These are phyloP conservation scores for Fusarium solani-melongenae DNA, from an alignment of 2,329 filamentous ascomycete species.

Conservation along the genomic window DNA sequence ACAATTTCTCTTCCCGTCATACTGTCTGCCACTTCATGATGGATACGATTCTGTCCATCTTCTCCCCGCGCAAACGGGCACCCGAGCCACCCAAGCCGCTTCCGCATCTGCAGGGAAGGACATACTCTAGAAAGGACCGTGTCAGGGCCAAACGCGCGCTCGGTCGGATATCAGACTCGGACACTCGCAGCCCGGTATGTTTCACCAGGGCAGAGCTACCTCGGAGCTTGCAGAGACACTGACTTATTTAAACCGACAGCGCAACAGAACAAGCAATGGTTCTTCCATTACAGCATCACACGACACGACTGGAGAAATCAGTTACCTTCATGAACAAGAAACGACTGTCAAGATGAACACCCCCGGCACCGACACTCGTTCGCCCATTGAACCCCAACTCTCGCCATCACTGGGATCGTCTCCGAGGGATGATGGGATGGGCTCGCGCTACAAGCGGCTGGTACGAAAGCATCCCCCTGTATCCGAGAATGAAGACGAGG, in stretches of 20 bases:
- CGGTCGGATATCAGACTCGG: conserved; percentile 15
- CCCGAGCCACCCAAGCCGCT: conserved; percentile 24
- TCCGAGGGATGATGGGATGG: not conserved
- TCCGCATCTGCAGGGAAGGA: conserved; percentile 12
- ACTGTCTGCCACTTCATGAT: conserved; percentile 2
- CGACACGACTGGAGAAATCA: conserved; percentile 14
- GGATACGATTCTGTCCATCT: conserved; percentile 23
- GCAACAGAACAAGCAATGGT: conserved; percentile 25
- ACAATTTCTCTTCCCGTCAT: not conserved
- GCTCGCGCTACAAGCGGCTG: not conserved
- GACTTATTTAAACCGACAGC: conserved; percentile 15
- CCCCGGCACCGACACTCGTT: not conserved
- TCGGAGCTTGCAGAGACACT: not conserved
- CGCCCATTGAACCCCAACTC: not conserved
- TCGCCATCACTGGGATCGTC: not conserved
- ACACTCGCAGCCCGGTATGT: conserved; percentile 34
- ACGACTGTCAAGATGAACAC: conserved; percentile 15
- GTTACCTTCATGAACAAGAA: conserved; percentile 2
- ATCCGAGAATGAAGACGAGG: not conserved
- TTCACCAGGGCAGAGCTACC: not conserved
- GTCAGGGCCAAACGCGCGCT: conserved; percentile 22
- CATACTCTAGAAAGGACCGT: conserved; percentile 29
- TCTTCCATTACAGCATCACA: conserved; percentile 12
- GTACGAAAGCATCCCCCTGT: not conserved
- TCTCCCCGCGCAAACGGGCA: conserved; percentile 40